A percentile compares a stretch with the other conserved stretches of the same genome.
Evolutionary conservation across 306 rosid species (phyloP).

Genomic region (Styphnolobium japonicum): DNA sequence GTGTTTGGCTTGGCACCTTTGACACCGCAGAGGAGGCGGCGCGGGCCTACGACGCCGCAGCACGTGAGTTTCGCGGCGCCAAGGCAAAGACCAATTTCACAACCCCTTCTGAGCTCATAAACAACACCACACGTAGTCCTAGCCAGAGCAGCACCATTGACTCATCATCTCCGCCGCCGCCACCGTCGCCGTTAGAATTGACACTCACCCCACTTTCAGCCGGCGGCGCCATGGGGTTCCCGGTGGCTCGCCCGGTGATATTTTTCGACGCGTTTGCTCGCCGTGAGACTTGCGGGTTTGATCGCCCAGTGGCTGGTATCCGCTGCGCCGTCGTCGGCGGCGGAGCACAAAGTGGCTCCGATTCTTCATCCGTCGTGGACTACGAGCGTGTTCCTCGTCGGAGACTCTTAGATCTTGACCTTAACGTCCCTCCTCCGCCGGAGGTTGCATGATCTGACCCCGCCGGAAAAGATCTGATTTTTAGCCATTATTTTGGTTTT

Average conservation of each 20-base stretch:
- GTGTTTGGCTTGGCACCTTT: constrained; percentile 78
- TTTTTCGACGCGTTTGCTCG: constrained; percentile 52
- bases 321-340: not conserved
- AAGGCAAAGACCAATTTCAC: constrained; percentile 77
- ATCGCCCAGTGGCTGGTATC: not conserved
- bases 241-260: constrained; percentile 34
- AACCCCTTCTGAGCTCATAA: not conserved
- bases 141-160: constrained; percentile 67
- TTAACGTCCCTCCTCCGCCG: constrained; percentile 51
- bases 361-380: constrained; percentile 52
- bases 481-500: not conserved
- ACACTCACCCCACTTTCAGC: constrained; percentile 17
- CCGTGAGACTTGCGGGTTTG: constrained; percentile 27
- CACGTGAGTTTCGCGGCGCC: constrained; percentile 64
- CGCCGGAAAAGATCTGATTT: not conserved
- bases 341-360: constrained; percentile 46
- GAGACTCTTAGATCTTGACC: constrained; percentile 56
- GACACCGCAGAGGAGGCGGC: constrained; percentile 80
- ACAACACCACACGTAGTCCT: constrained; percentile 33
- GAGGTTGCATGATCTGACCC: constrained; percentile 42
- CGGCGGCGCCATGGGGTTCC: not conserved
- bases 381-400: constrained; percentile 27
- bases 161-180: constrained; percentile 31
- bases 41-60: constrained; percentile 72
- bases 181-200: constrained; percentile 33